These are phyloP conservation scores for Stemphylium beticola DNA, from an alignment of 2,329 filamentous ascomycete genomes.

Conservation along the genomic window DNA sequence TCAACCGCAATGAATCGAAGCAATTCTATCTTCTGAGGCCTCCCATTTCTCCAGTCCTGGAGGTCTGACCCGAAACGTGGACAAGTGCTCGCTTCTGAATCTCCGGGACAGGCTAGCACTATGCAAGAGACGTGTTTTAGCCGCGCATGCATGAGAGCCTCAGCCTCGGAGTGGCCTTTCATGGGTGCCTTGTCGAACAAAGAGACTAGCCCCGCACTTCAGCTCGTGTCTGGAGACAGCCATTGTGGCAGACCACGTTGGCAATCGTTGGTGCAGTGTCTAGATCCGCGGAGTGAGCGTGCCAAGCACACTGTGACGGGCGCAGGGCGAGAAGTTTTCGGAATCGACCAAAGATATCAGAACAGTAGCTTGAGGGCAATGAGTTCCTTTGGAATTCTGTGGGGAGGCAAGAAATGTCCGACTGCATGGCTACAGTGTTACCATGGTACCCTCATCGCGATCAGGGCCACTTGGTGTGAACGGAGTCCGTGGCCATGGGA, in stretches of 20 bases:
- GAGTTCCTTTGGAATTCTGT: background rate
- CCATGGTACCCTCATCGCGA: background rate
- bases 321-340: background rate
- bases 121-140: constrained; percentile 8
- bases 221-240: constrained; percentile 8
- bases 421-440: background rate
- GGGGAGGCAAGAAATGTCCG: background rate
- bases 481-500: constrained; percentile 6
- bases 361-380: background rate
- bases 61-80: background rate
- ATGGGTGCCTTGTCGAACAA: background rate
- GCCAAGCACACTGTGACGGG: background rate
- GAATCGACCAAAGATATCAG: background rate
- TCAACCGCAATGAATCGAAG: background rate
- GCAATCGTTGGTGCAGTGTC: constrained; percentile 2
- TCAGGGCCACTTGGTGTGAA: background rate
- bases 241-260: constrained; percentile 7
- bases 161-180: constrained; percentile 4
- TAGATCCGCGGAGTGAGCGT: background rate
- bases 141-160: background rate
- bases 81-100: constrained; percentile 3
- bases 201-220: constrained; percentile 8
- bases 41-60: background rate
- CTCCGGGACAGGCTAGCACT: constrained; percentile 5
- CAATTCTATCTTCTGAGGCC: background rate